phyloP scores from a whole-genome alignment of 108 stramenopile species.

The Parmales sp. region DNA sequence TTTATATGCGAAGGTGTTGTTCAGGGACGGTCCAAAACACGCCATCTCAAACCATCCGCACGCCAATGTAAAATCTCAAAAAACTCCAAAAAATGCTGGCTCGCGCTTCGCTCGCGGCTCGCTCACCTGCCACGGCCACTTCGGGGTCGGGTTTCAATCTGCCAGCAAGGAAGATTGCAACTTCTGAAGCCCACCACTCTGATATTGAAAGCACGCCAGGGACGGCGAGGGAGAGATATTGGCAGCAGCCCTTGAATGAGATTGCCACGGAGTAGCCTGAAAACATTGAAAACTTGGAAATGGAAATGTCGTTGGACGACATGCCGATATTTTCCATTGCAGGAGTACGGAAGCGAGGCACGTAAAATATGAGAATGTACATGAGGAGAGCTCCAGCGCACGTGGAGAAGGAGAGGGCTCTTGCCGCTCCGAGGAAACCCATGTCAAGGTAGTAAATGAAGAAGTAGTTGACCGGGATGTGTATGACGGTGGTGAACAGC shows the following conservation, averaged over 20 bases:
- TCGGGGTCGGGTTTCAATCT: conserved; percentile 37
- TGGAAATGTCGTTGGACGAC: conserved; percentile 14
- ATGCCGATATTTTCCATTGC: conserved; percentile 25
- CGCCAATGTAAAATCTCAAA: too few species aligned
- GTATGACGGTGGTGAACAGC: conserved; percentile 25
- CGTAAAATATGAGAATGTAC: conserved; percentile 20
- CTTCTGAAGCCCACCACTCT: conserved; percentile 62
- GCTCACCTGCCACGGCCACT: conserved; percentile 33
- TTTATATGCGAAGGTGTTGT: too few species aligned
- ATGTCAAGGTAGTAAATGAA: conserved; percentile 36
- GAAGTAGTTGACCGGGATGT: conserved; percentile 47
- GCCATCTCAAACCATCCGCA: too few species aligned
- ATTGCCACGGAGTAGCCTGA: too few species aligned
- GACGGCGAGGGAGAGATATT: conserved; percentile 46
- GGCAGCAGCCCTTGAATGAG: conserved; percentile 19
- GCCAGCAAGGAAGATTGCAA: conserved; percentile 48
- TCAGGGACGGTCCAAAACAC: too few species aligned
- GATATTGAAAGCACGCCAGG: conserved; percentile 53
- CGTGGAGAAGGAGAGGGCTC: conserved; percentile 39
- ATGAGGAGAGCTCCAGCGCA: conserved; percentile 35
- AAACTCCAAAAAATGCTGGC: too few species aligned
- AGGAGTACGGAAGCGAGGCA: conserved; percentile 13
- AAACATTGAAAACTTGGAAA: conserved; percentile 22
- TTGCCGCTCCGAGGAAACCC: conserved; percentile 49
- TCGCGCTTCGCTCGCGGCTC: too few species aligned